A percentile compares a stretch with the other conserved stretches of the same genome.
Evolutionary conservation across 257 asterid species (phyloP).

Genomic region (Gentiana straminea): DNA sequence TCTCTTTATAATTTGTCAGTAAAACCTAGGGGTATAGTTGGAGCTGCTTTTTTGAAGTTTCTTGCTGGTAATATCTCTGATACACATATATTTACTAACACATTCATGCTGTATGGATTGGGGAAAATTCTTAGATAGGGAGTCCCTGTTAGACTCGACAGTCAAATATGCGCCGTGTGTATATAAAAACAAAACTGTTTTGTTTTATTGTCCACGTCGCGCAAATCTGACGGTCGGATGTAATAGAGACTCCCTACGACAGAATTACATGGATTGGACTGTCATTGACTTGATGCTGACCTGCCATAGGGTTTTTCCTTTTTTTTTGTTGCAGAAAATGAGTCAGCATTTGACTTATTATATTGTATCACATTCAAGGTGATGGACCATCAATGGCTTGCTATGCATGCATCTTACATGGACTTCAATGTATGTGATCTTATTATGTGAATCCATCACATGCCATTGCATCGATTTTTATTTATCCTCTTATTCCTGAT

Average conservation of each 20-base stretch:
- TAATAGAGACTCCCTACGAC: too few relatives aligned
- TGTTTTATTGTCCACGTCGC: too few relatives aligned
- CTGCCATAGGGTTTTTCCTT: too few relatives aligned
- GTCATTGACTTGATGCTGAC: too few relatives aligned
- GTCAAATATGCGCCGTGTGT: too few relatives aligned
- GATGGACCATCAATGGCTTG: constrained; percentile 95
- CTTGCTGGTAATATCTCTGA: constrained; percentile 56
- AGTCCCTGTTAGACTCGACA: too few relatives aligned
- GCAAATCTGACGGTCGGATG: too few relatives aligned
- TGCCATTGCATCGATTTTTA: too few relatives aligned
- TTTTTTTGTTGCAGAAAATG: constrained; percentile 47
- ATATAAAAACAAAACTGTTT: too few relatives aligned
- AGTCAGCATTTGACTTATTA: constrained; percentile 86
- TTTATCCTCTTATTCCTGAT: too few relatives aligned
- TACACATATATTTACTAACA: background rate
- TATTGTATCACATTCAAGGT: constrained; percentile 94
- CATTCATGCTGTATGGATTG: background rate
- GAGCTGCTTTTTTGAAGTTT: constrained; percentile 92
- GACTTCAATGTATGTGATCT: constrained; percentile 71
- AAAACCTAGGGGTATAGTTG: constrained; percentile 77
- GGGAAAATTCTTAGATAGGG: too few relatives aligned
- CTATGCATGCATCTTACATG: constrained; percentile 98
- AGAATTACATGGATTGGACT: too few relatives aligned
- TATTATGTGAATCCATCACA: background rate
- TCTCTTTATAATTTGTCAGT: constrained; percentile 33